Conservation (phyloP, 805 yeast species). For the Yamadazyma kitorensis region DNA sequence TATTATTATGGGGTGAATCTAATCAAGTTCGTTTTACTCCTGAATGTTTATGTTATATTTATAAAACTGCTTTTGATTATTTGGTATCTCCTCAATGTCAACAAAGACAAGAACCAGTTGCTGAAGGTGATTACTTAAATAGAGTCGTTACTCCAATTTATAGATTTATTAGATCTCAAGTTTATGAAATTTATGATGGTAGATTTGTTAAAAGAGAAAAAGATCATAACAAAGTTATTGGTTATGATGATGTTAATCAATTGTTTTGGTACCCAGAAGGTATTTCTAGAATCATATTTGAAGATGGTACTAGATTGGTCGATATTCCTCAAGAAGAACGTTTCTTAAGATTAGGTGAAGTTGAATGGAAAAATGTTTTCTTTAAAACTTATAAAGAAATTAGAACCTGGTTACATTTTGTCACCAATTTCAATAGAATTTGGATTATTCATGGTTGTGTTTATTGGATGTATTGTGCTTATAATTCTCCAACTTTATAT, state of each 20-base stretch:
- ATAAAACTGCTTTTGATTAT: constrained; percentile 92
- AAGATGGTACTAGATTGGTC: constrained; percentile 88
- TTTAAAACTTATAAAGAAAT: constrained; percentile 94
- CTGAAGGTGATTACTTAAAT: constrained; percentile 89
- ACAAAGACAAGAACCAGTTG: constrained; percentile 78
- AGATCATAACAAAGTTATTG: constrained; percentile 77
- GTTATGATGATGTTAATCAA: constrained; percentile 98
- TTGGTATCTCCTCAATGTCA: constrained; percentile 86
- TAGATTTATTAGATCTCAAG: constrained; percentile 74
- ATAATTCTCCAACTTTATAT: constrained; percentile 87
- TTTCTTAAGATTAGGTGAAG: constrained; percentile 85
- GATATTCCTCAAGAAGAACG: constrained; percentile 91
- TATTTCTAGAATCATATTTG: constrained; percentile 84
- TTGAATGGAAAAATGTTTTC: constrained; percentile 87
- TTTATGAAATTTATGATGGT: constrained; percentile 77
- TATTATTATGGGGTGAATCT: constrained; percentile 86
- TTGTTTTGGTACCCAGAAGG: constrained; percentile 99
- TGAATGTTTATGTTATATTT: constrained; percentile 89
- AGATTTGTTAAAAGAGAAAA: constrained; percentile 81
- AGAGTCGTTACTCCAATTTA: constrained; percentile 90
- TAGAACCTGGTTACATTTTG: constrained; percentile 95
- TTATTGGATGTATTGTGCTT: constrained; percentile 94
- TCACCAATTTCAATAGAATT: constrained; percentile 95
- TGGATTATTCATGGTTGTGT: constrained; percentile 91
- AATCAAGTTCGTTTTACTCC: constrained; percentile 91